These are phyloP conservation scores for Thermothielavioides terrestris DNA, from an alignment of 495 filamentous ascomycete genomes.

Conservation along the genomic window DNA sequence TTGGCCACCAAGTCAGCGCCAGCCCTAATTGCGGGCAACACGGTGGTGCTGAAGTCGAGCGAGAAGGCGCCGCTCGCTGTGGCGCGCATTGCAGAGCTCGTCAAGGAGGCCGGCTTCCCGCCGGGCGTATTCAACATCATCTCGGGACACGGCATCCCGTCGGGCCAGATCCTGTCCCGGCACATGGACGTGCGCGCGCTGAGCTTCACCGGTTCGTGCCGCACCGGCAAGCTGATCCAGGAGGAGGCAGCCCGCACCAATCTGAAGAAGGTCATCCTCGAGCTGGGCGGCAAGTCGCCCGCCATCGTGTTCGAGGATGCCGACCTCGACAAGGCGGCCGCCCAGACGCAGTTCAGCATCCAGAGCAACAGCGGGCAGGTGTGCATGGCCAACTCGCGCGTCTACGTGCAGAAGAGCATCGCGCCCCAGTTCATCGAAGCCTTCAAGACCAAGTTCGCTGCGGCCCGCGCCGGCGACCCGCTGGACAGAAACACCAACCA, in stretches of 20 bases:
- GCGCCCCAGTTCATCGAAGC: constrained; percentile 50
- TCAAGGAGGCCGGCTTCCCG: constrained; percentile 49
- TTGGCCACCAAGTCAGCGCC: constrained; percentile 85
- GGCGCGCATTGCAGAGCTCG: constrained; percentile 40
- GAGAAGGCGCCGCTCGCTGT: constrained; percentile 86
- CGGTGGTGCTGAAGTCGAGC: constrained; percentile 76
- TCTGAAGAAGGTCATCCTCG: constrained; percentile 73
- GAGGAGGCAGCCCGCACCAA: constrained; percentile 34
- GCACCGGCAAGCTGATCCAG: constrained; percentile 38
- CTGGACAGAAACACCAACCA: constrained; percentile 55
- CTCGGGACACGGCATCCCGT: constrained; percentile 43
- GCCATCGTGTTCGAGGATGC: constrained; percentile 63
- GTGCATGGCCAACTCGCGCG: constrained; percentile 69
- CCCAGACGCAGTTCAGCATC: constrained; percentile 62
- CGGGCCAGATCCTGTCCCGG: constrained; percentile 44
- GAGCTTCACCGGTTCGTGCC: constrained; percentile 48
- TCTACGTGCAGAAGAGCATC: constrained; percentile 57
- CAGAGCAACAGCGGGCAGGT: constrained; percentile 69
- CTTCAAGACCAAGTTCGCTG: constrained; percentile 49
- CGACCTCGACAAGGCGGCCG: constrained; percentile 58
- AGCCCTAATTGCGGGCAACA: constrained; percentile 79
- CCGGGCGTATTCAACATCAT: constrained; percentile 51
- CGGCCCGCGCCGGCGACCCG: constrained; percentile 52
- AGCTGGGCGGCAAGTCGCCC: constrained; percentile 74
- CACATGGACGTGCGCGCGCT: constrained; percentile 47